Conservation (phyloP, 2,329 filamentous ascomycete species). For the Talaromyces pinophilus region DNA sequence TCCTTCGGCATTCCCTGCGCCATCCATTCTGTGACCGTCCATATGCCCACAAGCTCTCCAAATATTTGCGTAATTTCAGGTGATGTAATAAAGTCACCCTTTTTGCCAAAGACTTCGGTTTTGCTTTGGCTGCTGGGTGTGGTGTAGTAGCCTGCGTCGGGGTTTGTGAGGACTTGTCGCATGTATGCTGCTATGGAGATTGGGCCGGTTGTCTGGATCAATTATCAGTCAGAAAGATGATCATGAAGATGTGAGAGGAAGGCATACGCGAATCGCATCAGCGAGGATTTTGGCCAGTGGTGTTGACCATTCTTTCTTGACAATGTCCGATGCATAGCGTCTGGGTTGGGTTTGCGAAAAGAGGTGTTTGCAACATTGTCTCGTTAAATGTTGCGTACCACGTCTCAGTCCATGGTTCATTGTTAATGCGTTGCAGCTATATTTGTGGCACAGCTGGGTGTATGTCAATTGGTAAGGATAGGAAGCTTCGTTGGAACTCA, state of each 20-base stretch:
- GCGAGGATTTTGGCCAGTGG: constrained; percentile 84
- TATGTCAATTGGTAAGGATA: neutral
- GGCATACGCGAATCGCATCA: constrained; percentile 71
- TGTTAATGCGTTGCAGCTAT: constrained; percentile 12
- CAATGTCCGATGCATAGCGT: constrained; percentile 40
- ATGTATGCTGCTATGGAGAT: constrained; percentile 92
- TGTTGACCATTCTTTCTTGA: constrained; percentile 77
- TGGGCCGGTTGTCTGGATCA: constrained; percentile 74
- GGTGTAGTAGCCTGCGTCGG: constrained; percentile 92
- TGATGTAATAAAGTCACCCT: constrained; percentile 94
- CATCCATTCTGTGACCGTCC: constrained; percentile 97
- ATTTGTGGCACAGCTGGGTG: too few relatives aligned
- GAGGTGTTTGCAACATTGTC: constrained; percentile 17
- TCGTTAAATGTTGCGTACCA: constrained; percentile 24
- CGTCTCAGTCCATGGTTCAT: constrained; percentile 37
- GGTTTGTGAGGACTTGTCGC: constrained; percentile 95
- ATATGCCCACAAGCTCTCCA: constrained; percentile 89
- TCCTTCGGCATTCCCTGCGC: constrained; percentile 73
- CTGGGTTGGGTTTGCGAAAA: constrained; percentile 20
- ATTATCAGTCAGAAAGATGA: neutral
- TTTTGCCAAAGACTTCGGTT: constrained; percentile 85
- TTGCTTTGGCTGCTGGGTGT: constrained; percentile 70
- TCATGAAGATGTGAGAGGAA: too few relatives aligned
- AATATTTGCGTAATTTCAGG: constrained; percentile 98
- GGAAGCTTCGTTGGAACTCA: neutral